A percentile compares a stretch with the other conserved stretches of the same genome.
Evolutionary conservation across 2,329 filamentous ascomycete genomes (phyloP).

Genomic region (Fusarium albidum): DNA sequence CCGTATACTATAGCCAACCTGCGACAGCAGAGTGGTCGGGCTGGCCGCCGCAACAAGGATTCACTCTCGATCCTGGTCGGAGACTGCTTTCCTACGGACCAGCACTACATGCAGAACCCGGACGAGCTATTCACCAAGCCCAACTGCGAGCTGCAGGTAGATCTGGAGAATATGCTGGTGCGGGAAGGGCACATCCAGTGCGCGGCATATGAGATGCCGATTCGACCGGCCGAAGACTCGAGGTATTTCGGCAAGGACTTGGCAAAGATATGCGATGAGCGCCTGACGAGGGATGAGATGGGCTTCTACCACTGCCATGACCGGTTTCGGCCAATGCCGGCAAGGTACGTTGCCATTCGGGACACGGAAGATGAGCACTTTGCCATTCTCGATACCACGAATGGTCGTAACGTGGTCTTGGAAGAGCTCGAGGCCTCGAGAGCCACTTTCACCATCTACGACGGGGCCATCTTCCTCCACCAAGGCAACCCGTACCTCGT

Average conservation of each 20-base stretch:
- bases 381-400: conserved; percentile 87
- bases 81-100: conserved; percentile 88
- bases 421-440: conserved; percentile 96
- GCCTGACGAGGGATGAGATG: conserved; percentile 75
- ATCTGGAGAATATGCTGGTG: conserved; percentile 90
- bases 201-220: conserved; percentile 93
- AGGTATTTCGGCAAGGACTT: conserved; percentile 83
- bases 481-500: conserved; percentile 95
- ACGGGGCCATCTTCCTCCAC: conserved; percentile 95
- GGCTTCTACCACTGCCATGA: conserved; percentile 93
- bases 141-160: conserved; percentile 88
- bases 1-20: conserved; percentile 96
- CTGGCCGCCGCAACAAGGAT: conserved; percentile 91
- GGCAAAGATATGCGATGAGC: conserved; percentile 73
- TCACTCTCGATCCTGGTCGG: conserved; percentile 90
- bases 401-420: conserved; percentile 82
- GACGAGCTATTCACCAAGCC: conserved; percentile 92
- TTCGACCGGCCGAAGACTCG: conserved; percentile 77
- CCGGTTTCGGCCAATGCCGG: conserved; percentile 85
- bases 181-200: conserved; percentile 95
- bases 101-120: conserved; percentile 97
- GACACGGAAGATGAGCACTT: conserved; percentile 92
- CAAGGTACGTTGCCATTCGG: conserved; percentile 84
- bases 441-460: conserved; percentile 96
- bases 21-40: conserved; percentile 92